A percentile compares a stretch with the other conserved stretches of the same genome.
phyloP scores from a whole-genome alignment of 768 basidiomycete species.

The Podaxis sp. region DNA sequence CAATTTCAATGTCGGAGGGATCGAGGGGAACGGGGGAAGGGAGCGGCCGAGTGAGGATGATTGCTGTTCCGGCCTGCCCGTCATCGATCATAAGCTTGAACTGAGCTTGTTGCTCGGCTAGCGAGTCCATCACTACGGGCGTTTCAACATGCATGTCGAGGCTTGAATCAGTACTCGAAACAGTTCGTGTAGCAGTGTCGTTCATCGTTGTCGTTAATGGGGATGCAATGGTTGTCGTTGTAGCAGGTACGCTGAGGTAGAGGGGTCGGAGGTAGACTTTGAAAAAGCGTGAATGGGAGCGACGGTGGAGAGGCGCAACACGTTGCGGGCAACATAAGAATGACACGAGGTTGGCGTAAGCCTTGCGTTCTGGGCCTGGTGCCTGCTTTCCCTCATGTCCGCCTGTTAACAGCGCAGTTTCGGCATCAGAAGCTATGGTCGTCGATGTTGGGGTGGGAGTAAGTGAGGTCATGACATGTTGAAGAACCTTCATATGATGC shows the following conservation, averaged over 20 bases:
- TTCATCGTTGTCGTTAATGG: not conserved
- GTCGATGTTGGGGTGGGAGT: too few relatives aligned
- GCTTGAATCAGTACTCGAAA: slow-evolving; percentile 5
- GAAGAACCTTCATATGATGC: slow-evolving; percentile 1
- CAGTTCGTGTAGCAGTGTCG: not conserved
- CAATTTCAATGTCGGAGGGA: slow-evolving; percentile 8
- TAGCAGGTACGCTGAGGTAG: not conserved
- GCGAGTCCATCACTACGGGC: slow-evolving; percentile 1
- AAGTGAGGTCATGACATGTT: slow-evolving; percentile 8
- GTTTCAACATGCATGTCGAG: slow-evolving; percentile 5
- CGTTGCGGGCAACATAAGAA: slow-evolving; percentile 16
- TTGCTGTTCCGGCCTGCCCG: slow-evolving; percentile 11
- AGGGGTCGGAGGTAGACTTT: slow-evolving; percentile 4
- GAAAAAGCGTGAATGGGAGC: slow-evolving; percentile 8
- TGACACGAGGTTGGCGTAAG: slow-evolving; percentile 13
- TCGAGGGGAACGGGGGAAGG: slow-evolving; percentile 7
- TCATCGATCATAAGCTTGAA: slow-evolving; percentile 3
- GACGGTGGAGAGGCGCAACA: slow-evolving; percentile 12
- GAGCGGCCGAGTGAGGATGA: slow-evolving; percentile 5
- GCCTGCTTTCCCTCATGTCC: slow-evolving; percentile 8
- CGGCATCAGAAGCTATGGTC: not conserved
- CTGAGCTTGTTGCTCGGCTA: slow-evolving; percentile 3
- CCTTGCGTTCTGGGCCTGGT: slow-evolving; percentile 3
- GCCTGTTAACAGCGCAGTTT: not conserved
- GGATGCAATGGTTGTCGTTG: not conserved